These are phyloP conservation scores for Xylariaceae sp. DNA, from an alignment of 2,329 filamentous ascomycete genomes.

Conservation along the genomic window DNA sequence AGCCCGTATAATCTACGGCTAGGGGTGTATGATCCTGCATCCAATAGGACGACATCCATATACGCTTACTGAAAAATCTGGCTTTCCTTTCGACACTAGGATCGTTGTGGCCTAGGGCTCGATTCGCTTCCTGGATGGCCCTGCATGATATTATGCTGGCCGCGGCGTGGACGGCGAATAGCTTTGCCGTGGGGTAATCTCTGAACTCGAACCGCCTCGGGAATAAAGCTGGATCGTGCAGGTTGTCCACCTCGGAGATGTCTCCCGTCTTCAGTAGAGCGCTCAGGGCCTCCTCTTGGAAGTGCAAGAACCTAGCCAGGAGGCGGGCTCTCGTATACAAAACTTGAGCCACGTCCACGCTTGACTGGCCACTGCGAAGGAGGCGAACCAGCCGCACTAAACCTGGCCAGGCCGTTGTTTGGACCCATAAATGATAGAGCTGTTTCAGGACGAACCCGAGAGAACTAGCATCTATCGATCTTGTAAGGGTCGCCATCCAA, in stretches of 20 bases:
- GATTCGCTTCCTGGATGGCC: constrained; percentile 22
- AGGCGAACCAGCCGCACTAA: constrained; percentile 19
- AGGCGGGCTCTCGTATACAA: constrained; percentile 18
- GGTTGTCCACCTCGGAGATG: constrained; percentile 21
- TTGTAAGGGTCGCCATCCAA: constrained; percentile 21
- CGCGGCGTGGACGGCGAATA: constrained; percentile 23
- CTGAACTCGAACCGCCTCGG: constrained; percentile 24
- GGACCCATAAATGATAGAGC: constrained; percentile 24
- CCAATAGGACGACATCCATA: constrained; percentile 26
- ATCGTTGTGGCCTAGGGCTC: constrained; percentile 15
- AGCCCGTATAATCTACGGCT: constrained; percentile 24
- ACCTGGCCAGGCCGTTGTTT: constrained; percentile 26
- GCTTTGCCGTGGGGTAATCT: constrained; percentile 23
- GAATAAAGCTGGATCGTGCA: constrained; percentile 16
- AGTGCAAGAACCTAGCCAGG: constrained; percentile 18
- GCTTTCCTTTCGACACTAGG: constrained; percentile 18
- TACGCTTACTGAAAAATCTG: constrained; percentile 20
- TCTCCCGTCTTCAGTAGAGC: constrained; percentile 17
- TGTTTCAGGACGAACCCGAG: constrained; percentile 17
- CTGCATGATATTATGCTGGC: constrained; percentile 22
- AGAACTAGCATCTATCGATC: constrained; percentile 18
- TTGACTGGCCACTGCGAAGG: constrained; percentile 17
- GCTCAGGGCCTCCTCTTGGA: constrained; percentile 17
- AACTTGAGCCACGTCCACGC: constrained; percentile 19
- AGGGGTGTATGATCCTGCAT: constrained; percentile 22